Base-by-base conservation (phyloP, 345 rosid species). In the thale cress (Arabidopsis thaliana) region DNA sequence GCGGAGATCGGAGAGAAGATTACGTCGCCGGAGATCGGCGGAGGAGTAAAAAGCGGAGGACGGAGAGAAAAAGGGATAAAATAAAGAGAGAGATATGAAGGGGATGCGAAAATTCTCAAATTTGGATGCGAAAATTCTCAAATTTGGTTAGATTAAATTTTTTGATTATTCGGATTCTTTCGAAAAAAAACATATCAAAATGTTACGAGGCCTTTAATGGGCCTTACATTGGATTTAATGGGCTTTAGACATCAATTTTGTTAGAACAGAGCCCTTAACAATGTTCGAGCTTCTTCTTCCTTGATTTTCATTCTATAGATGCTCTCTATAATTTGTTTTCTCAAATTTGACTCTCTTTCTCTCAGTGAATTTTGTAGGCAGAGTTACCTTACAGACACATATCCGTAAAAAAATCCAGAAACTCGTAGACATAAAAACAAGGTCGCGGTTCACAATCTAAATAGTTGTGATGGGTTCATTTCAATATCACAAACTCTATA, bases 11-110 rank as follows among this genome's bases (percentile, higher is more conserved):
- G 51, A 67, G 2, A 30, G n/a, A 12, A 9, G 23, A 67, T 5
- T 23, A 67, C 53, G 57, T 7, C 38, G 57, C 48, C 63, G 25
- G 48, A 3, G 22, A 37, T 38, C 59, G 62, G 53, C 73, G 77
- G 74, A 30, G 59, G 50, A 49, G 48, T 11, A 25, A 25, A 59
- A 30, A 56, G 65, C 4, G 20, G 55, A 36, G 1, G 9, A 2
- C 34, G 44, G 11, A 76, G 33, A 45, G 16, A 23, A 38, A 23
- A 41, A 1, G 25, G 55, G 69, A 16, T 10, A 4, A 11, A 32
- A 34, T 2, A 32, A 65, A 41, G 57, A 62, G 25, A 50, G 28
- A 59, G 59, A 28, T 40, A 14, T n/a, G 50, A 20, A 3, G 12
- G 12, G 30, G 46, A 11, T 20, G 68, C 38, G 60, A 37, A 7